Percentiles rank a stretch among this genome's conserved stretches.
phyloP scores from a whole-genome alignment of 306 rosid genomes.

The Quillaja saponaria region DNA sequence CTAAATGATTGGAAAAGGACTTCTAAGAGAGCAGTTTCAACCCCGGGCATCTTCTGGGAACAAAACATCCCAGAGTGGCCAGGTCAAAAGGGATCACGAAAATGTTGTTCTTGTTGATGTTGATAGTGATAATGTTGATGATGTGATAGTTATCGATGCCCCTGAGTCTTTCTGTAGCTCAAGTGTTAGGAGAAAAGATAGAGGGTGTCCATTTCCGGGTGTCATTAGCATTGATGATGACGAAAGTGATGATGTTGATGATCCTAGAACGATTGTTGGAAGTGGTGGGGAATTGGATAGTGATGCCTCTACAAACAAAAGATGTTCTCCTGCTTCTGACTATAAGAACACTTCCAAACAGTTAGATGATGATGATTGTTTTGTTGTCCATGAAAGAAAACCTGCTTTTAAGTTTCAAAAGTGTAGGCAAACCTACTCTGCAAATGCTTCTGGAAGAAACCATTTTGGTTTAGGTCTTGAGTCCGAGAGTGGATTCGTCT shows the following conservation, averaged over 20 bases:
- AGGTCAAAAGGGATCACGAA: constrained; percentile 36
- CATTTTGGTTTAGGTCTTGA: constrained; percentile 46
- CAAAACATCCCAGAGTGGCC: constrained; percentile 32
- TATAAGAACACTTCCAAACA: constrained; percentile 24
- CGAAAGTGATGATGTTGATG: constrained; percentile 43
- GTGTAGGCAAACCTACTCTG: constrained; percentile 38
- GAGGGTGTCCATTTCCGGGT: constrained; percentile 37
- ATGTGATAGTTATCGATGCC: constrained; percentile 55
- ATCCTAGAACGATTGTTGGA: constrained; percentile 35
- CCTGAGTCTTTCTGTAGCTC: constrained; percentile 38
- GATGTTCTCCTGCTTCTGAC: constrained; percentile 37
- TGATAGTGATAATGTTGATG: constrained; percentile 59
- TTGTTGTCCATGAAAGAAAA: constrained; percentile 38
- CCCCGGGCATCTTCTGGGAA: constrained; percentile 52
- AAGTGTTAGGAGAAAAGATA: constrained; percentile 37
- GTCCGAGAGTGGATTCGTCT: constrained; percentile 45
- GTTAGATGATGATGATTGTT: constrained; percentile 43
- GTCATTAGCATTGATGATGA: constrained; percentile 71
- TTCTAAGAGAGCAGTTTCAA: constrained; percentile 42
- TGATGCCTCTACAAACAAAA: constrained; percentile 73
- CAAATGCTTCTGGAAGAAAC: constrained; percentile 44
- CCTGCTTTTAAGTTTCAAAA: constrained; percentile 41
- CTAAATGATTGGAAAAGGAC: constrained; percentile 57
- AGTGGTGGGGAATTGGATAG: constrained; percentile 72
- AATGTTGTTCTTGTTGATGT: constrained; percentile 62